Evolutionary conservation across 169 alveolate genomes (phyloP).

Genomic region (Cryptosporidium ryanae): DNA sequence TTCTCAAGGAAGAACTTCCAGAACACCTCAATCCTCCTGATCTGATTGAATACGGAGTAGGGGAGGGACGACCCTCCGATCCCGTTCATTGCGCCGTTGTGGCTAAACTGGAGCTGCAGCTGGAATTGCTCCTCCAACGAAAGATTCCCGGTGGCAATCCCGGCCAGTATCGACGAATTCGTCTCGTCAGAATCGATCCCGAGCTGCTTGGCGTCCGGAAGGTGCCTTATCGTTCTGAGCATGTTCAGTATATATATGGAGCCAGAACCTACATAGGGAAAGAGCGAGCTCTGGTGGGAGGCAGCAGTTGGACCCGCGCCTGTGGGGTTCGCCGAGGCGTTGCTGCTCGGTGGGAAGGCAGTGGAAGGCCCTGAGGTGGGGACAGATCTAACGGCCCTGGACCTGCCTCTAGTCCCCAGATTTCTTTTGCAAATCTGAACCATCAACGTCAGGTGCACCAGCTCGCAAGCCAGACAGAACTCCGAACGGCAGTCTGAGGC

Average conservation of each 20-base stretch:
- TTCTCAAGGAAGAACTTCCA: constrained; percentile 50
- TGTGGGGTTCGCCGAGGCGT: too few species aligned
- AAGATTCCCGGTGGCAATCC: neutral
- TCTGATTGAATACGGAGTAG: constrained; percentile 17
- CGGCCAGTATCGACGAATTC: neutral
- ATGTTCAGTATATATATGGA: constrained; percentile 38
- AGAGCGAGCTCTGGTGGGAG: neutral
- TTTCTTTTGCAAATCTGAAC: constrained; percentile 34
- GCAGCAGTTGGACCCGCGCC: too few species aligned
- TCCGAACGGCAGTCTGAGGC: constrained; percentile 30
- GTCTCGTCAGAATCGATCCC: constrained; percentile 61
- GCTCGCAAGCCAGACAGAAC: constrained; percentile 63
- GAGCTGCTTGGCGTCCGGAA: constrained; percentile 46
- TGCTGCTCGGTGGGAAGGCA: too few species aligned
- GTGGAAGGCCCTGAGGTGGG: neutral
- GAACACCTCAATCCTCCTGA: constrained; percentile 36
- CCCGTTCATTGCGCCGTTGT: neutral
- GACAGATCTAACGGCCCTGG: neutral
- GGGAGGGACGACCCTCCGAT: constrained; percentile 5
- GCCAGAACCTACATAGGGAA: constrained; percentile 31
- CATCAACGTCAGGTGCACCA: constrained; percentile 58
- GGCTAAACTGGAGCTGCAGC: neutral
- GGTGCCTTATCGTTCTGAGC: constrained; percentile 51
- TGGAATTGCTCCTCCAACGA: neutral
- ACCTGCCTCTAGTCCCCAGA: neutral